Evolutionary conservation across 768 basidiomycete species (phyloP), one percentile per base, ranked within the genome.

Genomic region (Tulasnella sp.): DNA sequence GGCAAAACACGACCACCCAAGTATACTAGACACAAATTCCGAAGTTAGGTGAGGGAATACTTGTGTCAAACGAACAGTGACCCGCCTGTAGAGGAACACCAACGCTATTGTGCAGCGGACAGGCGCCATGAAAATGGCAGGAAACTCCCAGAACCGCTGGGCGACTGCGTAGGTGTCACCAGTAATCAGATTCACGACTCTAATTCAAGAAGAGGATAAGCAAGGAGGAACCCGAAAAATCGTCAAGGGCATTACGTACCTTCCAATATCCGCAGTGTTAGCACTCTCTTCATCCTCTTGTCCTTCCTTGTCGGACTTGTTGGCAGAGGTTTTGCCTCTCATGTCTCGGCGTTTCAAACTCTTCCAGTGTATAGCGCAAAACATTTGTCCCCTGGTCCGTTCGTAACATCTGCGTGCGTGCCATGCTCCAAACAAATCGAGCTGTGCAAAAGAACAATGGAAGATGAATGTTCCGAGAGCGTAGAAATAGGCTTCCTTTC

Each of bases 131-230:
- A 92, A 90, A n/a, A 93, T 83, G 0, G 88, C 89, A 6, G 92
- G 90, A 84, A 92, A 92, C 54, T 92, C 90, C 93, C 92, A 93
- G 84, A 93, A 93, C 5, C 92, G 88, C 82, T 92, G 90, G 2
- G 92, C 88, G 22, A 93, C 91, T 28, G 92, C 89, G 83, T 93
- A 93, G 0, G 91, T 87, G 83, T 93, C 93, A 75, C 80, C 93
- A 92, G 92, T 91, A 92, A 93, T 93, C 50, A 93, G 86, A 83
- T 93, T 93, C 11, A 93, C 89, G 42, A 93, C 92, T 84, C 91
- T 92, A 6, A 92, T 92, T 37, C 37, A 37, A 37, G 37, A 37
- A 37, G 37, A 40, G 40, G 78, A 54, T 44, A 81, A 28, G 46
- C 6, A 34, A 7, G 12, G 22, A n/a, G 8, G 3, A 34, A 2